phyloP scores from a whole-genome alignment of 2,329 filamentous ascomycete species.

The Gnomoniopsis sp. region DNA sequence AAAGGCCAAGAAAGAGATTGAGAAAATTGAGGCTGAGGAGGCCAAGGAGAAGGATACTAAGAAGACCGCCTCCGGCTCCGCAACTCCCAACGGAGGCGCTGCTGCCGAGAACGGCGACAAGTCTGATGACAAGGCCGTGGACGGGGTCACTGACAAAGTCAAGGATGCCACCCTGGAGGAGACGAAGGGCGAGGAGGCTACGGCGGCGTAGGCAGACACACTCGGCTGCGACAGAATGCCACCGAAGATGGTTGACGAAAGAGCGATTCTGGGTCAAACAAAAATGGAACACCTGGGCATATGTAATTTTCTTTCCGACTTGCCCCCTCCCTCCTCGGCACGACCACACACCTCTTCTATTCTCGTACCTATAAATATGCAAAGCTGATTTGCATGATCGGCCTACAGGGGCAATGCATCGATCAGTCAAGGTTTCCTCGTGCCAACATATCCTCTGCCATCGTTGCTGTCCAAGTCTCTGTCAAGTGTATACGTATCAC shows the following conservation, averaged over 20 bases:
- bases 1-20: slow-evolving; percentile 94
- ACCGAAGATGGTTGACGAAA: background rate
- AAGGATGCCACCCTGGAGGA: slow-evolving; percentile 52
- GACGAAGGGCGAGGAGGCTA: slow-evolving; percentile 41
- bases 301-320: background rate
- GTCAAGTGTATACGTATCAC: too few relatives aligned
- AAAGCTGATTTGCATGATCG: background rate
- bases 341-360: background rate
- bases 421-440: background rate
- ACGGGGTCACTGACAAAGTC: slow-evolving; percentile 48
- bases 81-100: slow-evolving; percentile 35
- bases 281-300: background rate
- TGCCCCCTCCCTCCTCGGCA: background rate
- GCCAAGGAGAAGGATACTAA: slow-evolving; percentile 36
- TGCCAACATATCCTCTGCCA: background rate
- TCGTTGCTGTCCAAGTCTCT: too few relatives aligned
- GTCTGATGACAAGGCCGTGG: slow-evolving; percentile 46
- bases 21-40: slow-evolving; percentile 73
- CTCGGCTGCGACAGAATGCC: background rate
- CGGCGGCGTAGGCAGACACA: slow-evolving; percentile 6
- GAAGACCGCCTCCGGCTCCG: slow-evolving; percentile 33
- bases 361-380: background rate
- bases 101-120: slow-evolving; percentile 40
- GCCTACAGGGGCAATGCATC: background rate
- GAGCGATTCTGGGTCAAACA: background rate